phyloP scores from a whole-genome alignment of 352 stramenopile species.

The Globisporangium ultimum region DNA sequence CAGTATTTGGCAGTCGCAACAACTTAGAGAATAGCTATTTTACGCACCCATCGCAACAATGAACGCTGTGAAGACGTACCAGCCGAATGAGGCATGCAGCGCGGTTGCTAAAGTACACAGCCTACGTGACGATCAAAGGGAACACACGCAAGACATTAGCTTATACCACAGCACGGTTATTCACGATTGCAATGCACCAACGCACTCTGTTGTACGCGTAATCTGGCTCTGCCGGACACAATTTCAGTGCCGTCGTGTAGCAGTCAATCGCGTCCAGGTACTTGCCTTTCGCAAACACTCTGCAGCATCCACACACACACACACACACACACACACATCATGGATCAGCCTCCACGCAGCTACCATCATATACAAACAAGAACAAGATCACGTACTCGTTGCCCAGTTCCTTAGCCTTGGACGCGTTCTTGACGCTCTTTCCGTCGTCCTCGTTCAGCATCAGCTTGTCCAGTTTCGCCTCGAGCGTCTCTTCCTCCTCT shows the following conservation, averaged over 20 bases:
- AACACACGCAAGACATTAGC: no score
- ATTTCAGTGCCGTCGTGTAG: conserved; percentile 81
- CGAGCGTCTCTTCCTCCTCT: conserved; percentile 54
- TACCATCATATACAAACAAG: background rate
- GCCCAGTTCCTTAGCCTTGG: conserved; percentile 75
- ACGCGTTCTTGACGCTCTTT: conserved; percentile 63
- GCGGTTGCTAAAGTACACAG: conserved; percentile 86
- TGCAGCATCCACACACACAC: no score
- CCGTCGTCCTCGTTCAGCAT: conserved; percentile 38
- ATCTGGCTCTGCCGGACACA: conserved; percentile 70
- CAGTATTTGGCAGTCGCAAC: background rate
- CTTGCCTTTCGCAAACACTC: conserved; percentile 63
- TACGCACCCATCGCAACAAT: no score
- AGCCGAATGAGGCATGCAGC: conserved; percentile 73
- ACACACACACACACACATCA: no score
- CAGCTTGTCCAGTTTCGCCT: conserved; percentile 60
- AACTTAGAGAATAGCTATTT: background rate
- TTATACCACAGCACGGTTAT: no score
- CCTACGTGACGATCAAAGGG: conserved; percentile 20
- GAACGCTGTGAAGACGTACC: conserved; percentile 13
- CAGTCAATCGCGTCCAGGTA: conserved; percentile 81
- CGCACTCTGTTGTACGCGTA: conserved; percentile 77
- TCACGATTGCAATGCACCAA: background rate
- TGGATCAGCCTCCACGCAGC: background rate
- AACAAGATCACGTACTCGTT: conserved; percentile 51